Conservation (phyloP, 371 early-diverging fungal genomes). For the Mucor sp. region DNA sequence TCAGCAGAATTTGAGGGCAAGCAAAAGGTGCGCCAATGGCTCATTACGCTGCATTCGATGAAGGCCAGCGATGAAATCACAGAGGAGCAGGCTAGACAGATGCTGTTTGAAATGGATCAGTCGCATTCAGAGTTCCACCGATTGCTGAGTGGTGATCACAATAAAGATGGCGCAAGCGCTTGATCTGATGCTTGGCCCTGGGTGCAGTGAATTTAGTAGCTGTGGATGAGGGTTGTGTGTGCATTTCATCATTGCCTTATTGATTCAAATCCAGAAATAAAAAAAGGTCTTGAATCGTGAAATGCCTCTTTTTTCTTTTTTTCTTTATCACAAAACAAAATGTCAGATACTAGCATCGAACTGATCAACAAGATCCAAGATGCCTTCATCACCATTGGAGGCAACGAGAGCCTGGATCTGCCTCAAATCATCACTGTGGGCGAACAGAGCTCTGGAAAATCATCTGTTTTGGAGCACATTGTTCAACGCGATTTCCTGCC, state of each 20-base stretch:
- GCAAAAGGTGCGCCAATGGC: slow-evolving; percentile 84
- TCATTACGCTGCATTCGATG: slow-evolving; percentile 88
- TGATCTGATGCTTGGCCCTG: background rate
- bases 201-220: too few species aligned
- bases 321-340: background rate
- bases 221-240: background rate
- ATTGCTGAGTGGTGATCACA: slow-evolving; percentile 53
- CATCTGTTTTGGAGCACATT: slow-evolving; percentile 90
- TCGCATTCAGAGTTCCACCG: slow-evolving; percentile 67
- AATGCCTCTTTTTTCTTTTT: background rate
- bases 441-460: slow-evolving; percentile 91
- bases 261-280: too few species aligned
- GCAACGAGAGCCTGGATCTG: slow-evolving; percentile 80
- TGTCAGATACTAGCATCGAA: slow-evolving; percentile 46
- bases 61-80: slow-evolving; percentile 89
- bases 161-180: slow-evolving; percentile 16
- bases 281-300: background rate
- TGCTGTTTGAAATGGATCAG: slow-evolving; percentile 92
- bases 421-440: slow-evolving; percentile 92
- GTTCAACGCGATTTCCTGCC: slow-evolving; percentile 93
- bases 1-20: slow-evolving; percentile 86
- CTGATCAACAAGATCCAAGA: slow-evolving; percentile 92
- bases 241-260: background rate
- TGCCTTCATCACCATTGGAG: slow-evolving; percentile 80
- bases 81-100: slow-evolving; percentile 88